Conservation (phyloP, 2,329 filamentous ascomycete species). For the Aspergillus sp. region DNA sequence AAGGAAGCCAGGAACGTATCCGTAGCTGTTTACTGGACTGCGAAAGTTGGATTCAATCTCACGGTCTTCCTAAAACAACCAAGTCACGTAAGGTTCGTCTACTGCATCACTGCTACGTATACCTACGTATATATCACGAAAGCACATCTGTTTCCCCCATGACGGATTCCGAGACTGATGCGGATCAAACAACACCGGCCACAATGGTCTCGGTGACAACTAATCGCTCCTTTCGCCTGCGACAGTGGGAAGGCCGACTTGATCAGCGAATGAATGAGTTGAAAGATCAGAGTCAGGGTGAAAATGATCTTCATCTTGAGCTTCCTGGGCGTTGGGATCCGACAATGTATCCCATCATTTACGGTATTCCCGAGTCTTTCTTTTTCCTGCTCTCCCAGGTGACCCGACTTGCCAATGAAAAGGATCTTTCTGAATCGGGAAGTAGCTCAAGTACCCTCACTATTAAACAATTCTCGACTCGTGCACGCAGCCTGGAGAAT, state of each 20-base stretch:
- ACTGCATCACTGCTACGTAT: slow-evolving; percentile 46
- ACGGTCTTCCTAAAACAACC: slow-evolving; percentile 29
- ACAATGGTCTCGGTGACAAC: too few relatives aligned
- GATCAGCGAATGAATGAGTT: slow-evolving; percentile 1
- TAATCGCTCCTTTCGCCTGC: too few relatives aligned
- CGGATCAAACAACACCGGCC: slow-evolving; percentile 2
- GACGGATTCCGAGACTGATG: slow-evolving; percentile 17
- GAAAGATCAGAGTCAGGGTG: slow-evolving; percentile 36
- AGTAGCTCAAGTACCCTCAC: slow-evolving; percentile 5
- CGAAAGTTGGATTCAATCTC: slow-evolving; percentile 39
- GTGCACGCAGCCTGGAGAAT: slow-evolving; percentile 29
- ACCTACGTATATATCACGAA: slow-evolving; percentile 43
- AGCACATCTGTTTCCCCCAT: slow-evolving; percentile 17
- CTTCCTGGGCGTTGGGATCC: slow-evolving; percentile 35
- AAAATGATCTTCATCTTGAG: slow-evolving; percentile 43
- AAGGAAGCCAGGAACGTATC: slow-evolving; percentile 28
- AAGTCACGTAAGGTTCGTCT: slow-evolving; percentile 41
- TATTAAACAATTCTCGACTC: slow-evolving; percentile 25
- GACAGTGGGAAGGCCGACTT: too few relatives aligned
- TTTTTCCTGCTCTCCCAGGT: slow-evolving; percentile 39
- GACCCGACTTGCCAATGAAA: slow-evolving; percentile 42
- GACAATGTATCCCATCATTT: slow-evolving; percentile 43
- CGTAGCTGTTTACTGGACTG: slow-evolving; percentile 40
- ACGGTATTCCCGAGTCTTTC: slow-evolving; percentile 40
- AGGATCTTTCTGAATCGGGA: slow-evolving; percentile 24